Conservation (phyloP, 2,329 filamentous ascomycete species). For the Aspergillus aculeatinus region DNA sequence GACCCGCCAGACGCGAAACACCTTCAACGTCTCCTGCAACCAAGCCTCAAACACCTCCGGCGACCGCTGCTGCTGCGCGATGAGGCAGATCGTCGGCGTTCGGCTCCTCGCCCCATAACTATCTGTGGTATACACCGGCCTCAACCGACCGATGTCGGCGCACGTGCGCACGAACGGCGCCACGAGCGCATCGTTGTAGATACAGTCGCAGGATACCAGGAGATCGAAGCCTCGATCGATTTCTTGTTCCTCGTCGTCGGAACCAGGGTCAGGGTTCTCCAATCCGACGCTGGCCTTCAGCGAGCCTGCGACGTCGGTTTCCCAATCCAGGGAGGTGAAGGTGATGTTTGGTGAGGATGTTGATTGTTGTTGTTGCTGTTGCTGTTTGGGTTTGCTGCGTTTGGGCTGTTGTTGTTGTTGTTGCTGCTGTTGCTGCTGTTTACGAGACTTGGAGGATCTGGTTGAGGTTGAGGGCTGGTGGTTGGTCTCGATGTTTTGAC, state of each 20-base stretch:
- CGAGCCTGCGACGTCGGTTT: slow-evolving; percentile 50
- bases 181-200: slow-evolving; percentile 89
- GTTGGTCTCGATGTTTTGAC: slow-evolving; percentile 66
- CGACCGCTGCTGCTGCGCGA: slow-evolving; percentile 86
- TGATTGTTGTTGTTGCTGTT: neutral
- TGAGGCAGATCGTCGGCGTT: slow-evolving; percentile 66
- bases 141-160: slow-evolving; percentile 67
- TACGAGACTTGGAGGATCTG: neutral
- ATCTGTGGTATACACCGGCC: slow-evolving; percentile 32
- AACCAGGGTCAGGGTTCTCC: neutral
- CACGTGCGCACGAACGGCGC: slow-evolving; percentile 80
- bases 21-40: slow-evolving; percentile 64
- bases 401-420: neutral
- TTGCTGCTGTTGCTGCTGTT: neutral
- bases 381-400: slow-evolving; percentile 10
- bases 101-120: neutral
- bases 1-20: slow-evolving; percentile 75
- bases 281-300: slow-evolving; percentile 38
- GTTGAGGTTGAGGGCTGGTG: slow-evolving; percentile 2
- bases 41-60: slow-evolving; percentile 82
- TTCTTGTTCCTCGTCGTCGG: slow-evolving; percentile 14
- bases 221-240: slow-evolving; percentile 60
- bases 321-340: slow-evolving; percentile 78
- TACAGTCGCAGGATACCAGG: slow-evolving; percentile 85
- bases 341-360: slow-evolving; percentile 44